Evolutionary conservation across 306 rosid species (phyloP).

Genomic region (Corylus avellana): DNA sequence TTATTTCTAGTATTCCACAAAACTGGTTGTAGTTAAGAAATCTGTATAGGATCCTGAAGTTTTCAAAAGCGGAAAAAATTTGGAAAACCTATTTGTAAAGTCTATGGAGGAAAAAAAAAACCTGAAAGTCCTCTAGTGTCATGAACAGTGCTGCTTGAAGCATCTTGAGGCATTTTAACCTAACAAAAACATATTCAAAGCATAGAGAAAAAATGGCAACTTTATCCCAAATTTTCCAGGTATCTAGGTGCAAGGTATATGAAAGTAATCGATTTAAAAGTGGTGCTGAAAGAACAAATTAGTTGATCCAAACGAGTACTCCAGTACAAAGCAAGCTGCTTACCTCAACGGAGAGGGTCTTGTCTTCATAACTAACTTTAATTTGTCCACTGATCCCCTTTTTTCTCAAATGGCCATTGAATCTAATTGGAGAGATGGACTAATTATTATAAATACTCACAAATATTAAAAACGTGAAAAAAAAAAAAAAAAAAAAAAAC

Average conservation of each 20-base stretch:
- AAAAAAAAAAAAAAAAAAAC: not conserved
- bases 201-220: not conserved
- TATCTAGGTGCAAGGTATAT: not conserved
- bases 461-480: constrained; percentile 2
- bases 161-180: constrained; percentile 98
- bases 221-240: not conserved
- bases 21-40: not conserved
- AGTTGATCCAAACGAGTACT: not conserved
- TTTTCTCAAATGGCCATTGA: constrained; percentile 73
- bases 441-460: constrained; percentile 17
- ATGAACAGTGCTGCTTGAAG: constrained; percentile 70
- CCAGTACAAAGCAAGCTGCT: constrained; percentile 17
- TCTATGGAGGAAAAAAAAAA: constrained; percentile 23
- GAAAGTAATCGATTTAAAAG: not conserved
- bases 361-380: constrained; percentile 62
- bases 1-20: not conserved
- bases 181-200: constrained; percentile 27
- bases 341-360: constrained; percentile 84
- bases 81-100: not conserved
- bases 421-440: constrained; percentile 44
- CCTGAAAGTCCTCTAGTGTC: constrained; percentile 97
- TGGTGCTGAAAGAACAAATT: not conserved
- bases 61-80: not conserved
- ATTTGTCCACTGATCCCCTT: constrained; percentile 87
- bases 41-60: not conserved